phyloP scores from a whole-genome alignment of 129 eudicot species.

The Artemisia argyi region DNA sequence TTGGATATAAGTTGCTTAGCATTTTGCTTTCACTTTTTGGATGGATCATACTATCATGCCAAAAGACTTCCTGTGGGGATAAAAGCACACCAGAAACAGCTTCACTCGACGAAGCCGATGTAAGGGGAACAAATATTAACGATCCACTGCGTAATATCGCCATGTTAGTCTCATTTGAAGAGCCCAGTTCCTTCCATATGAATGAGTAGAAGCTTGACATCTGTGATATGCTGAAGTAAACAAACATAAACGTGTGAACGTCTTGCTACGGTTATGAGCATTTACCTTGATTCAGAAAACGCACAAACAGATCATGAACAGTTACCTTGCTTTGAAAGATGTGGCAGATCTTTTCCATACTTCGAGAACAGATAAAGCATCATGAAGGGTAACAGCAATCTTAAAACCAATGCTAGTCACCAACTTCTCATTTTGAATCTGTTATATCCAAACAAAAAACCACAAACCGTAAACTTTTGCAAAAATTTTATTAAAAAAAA shows the following conservation, averaged over 20 bases:
- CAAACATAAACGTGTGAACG: neutral
- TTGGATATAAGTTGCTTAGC: constrained; percentile 63
- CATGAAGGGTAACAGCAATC: constrained; percentile 59
- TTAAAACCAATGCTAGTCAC: constrained; percentile 66
- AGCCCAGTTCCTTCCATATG: constrained; percentile 61
- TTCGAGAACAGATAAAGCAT: constrained; percentile 53
- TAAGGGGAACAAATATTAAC: constrained; percentile 66
- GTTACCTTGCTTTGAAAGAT: constrained; percentile 71
- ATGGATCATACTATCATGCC: constrained; percentile 62
- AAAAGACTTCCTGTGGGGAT: constrained; percentile 71
- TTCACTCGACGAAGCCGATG: constrained; percentile 36
- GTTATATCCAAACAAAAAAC: constrained; percentile 27
- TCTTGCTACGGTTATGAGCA: no score
- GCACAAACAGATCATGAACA: neutral
- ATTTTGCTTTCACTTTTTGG: constrained; percentile 39
- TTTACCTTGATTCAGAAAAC: neutral
- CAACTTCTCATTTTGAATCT: constrained; percentile 69
- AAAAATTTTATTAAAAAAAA: no score
- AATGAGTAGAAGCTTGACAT: constrained; percentile 74
- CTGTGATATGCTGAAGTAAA: constrained; percentile 56
- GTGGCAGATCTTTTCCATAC: constrained; percentile 60
- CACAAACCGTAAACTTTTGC: neutral
- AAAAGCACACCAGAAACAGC: constrained; percentile 66
- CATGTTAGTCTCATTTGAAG: constrained; percentile 41
- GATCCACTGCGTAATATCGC: constrained; percentile 47